Evolutionary conservation across 2,329 filamentous ascomycete genomes (phyloP).

Genomic region (Penicillium verrucosum): DNA sequence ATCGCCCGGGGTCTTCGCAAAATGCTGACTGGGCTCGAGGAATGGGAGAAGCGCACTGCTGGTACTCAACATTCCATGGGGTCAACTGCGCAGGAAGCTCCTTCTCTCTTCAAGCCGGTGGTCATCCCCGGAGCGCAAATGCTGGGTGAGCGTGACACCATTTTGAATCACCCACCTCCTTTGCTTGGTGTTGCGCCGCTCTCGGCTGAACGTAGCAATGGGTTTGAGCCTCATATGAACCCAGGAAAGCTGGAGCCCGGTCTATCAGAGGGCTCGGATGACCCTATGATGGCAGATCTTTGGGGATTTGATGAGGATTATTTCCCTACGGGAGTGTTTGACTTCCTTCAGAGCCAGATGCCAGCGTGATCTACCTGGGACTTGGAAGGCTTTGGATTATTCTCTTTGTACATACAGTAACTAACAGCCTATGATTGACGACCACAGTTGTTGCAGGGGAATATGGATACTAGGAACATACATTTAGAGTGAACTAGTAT

Average conservation of each 20-base stretch:
- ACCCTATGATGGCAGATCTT: constrained; percentile 42
- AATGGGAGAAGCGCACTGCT: constrained; percentile 38
- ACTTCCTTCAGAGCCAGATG: constrained; percentile 43
- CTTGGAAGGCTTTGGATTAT: not conserved
- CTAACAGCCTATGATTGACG: constrained; percentile 3
- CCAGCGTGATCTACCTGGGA: constrained; percentile 28
- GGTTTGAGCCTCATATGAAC: constrained; percentile 19
- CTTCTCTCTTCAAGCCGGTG: constrained; percentile 37
- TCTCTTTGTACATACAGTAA: constrained; percentile 17
- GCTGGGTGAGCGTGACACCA: constrained; percentile 37
- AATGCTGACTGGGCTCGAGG: constrained; percentile 40
- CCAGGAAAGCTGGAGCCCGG: constrained; percentile 27
- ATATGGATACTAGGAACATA: not conserved
- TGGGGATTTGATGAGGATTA: constrained; percentile 44
- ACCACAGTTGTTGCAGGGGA: constrained; percentile 6
- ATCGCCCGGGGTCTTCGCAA: constrained; percentile 39
- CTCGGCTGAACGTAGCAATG: constrained; percentile 39
- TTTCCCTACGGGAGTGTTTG: constrained; percentile 43
- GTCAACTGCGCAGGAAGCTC: constrained; percentile 24
- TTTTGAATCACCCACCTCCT: constrained; percentile 36
- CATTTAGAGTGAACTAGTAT: not conserved
- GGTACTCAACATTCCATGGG: constrained; percentile 20
- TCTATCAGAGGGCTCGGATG: constrained; percentile 37
- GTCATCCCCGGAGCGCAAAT: constrained; percentile 38
- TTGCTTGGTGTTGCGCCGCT: constrained; percentile 38